Percentiles rank a stretch among this genome's conserved stretches.
Evolutionary conservation across 2,329 filamentous ascomycete genomes (phyloP).

Genomic region (Immersiporthe knoxdaviesiana): DNA sequence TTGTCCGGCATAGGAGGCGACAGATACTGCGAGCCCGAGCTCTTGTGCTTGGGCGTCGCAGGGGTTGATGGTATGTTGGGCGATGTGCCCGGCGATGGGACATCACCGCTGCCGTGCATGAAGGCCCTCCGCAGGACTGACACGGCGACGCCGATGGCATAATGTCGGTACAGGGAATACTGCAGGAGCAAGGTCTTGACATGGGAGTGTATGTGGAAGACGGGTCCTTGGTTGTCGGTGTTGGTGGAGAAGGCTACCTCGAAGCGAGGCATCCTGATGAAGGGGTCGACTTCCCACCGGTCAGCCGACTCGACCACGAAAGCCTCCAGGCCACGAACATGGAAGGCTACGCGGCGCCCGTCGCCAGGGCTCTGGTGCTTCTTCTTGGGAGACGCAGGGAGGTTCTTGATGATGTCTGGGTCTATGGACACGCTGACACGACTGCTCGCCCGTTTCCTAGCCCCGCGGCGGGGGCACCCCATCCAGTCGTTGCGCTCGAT

Average conservation of each 20-base stretch:
- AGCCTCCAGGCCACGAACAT: slow-evolving; percentile 82
- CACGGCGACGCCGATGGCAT: slow-evolving; percentile 80
- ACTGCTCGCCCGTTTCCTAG: slow-evolving; percentile 74
- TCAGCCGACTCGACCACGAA: slow-evolving; percentile 89
- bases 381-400: slow-evolving; percentile 57
- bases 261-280: slow-evolving; percentile 82
- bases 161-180: slow-evolving; percentile 93
- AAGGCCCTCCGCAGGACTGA: slow-evolving; percentile 76
- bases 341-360: slow-evolving; percentile 78
- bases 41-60: slow-evolving; percentile 29
- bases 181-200: slow-evolving; percentile 79
- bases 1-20: slow-evolving; percentile 45
- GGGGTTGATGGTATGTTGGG: slow-evolving; percentile 28
- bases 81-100: slow-evolving; percentile 31
- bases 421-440: slow-evolving; percentile 70
- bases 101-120: slow-evolving; percentile 53
- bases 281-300: slow-evolving; percentile 82
- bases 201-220: slow-evolving; percentile 84
- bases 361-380: slow-evolving; percentile 66
- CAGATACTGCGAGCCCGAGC: slow-evolving; percentile 37
- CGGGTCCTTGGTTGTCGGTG: slow-evolving; percentile 83
- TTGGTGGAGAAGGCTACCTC: slow-evolving; percentile 84
- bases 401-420: slow-evolving; percentile 59
- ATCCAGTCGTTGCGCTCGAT: slow-evolving; percentile 79
- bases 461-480: slow-evolving; percentile 59